Evolutionary conservation across 192 early-diverging fungal genomes (phyloP), one percentile per base, ranked within the genome.

Genomic region (Podila verticillata): DNA sequence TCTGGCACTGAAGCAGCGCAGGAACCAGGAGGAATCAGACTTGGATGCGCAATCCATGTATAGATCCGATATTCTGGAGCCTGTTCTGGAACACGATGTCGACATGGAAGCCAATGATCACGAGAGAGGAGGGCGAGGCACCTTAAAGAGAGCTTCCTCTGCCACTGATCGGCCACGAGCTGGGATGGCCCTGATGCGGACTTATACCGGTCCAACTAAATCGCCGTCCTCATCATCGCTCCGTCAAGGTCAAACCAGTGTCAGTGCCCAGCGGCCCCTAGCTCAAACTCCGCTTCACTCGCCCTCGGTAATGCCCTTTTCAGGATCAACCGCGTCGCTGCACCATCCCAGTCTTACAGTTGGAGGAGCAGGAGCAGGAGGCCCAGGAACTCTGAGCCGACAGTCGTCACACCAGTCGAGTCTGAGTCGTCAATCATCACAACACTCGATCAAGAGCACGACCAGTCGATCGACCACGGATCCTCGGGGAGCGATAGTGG

Each of bases 201-300:
- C 77, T 8, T 65, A 34, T 35, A 68, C 74, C 32, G 74, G 74
- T 1, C 49, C 73, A 7, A 29, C 26, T 4, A 54, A 30, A n/a
- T 39, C 48, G 0, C 15, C 63, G 5, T 49, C 71, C 0, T 65
- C 54, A 1, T 69, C 74, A 12, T 35, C 63, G 22, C 51, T 54
- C 22, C 51, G 51, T 24, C 51, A 54, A 26, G 51, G 26, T 26
- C 20, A 26, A 17, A 60, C 17, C 6, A 2, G 15, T 32, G 13
- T 60, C 58, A 12, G 17, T 30, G 10, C 51, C n/a, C 44, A 59
- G 34, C 58, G 77, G 8, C 77, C 77, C 0, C 61, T 80, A 22
- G 77, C 77, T 3, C 77, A 80, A 44, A 80, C 77, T 13, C 70
- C 77, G n/a, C 24, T 80, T 36, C 66, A 79, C 39, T 57, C 75